phyloP scores from a whole-genome alignment of 495 filamentous ascomycete species.

The Tuber magnatum region DNA sequence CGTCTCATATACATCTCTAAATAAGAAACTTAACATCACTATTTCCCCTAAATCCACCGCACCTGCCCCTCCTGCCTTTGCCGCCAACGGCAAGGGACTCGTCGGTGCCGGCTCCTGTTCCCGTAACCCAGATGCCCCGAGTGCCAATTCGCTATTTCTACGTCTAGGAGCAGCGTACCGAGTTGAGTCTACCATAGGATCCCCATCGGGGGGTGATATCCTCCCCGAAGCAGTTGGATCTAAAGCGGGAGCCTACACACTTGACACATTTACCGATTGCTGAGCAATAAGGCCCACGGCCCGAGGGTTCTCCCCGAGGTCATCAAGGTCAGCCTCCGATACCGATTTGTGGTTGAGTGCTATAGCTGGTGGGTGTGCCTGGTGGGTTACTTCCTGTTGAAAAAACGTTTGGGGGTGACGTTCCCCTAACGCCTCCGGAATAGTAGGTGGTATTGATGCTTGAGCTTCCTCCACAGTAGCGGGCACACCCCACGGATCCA shows the following conservation, averaged over 20 bases:
- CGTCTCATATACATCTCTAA: background rate
- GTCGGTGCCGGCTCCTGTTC: background rate
- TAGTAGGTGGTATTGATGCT: background rate
- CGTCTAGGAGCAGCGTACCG: background rate
- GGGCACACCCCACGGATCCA: too few species aligned
- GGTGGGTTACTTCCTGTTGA: background rate
- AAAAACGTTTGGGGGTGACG: background rate
- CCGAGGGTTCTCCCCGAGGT: background rate
- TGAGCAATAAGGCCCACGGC: background rate
- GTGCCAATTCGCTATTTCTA: background rate
- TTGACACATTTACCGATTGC: background rate
- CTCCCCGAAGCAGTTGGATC: background rate
- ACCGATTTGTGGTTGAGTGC: background rate
- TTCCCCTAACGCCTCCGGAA: accelerated
- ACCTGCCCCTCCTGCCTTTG: background rate
- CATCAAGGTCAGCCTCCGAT: background rate
- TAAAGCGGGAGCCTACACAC: background rate
- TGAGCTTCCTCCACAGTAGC: too few species aligned
- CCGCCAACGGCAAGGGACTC: background rate
- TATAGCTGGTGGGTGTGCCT: background rate
- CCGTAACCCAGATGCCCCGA: too few species aligned
- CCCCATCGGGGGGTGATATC: background rate
- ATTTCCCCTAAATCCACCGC: background rate
- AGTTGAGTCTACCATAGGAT: background rate
- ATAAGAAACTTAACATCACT: background rate